Base-by-base conservation (phyloP, 768 basidiomycete species). In the Trametes maxima region DNA sequence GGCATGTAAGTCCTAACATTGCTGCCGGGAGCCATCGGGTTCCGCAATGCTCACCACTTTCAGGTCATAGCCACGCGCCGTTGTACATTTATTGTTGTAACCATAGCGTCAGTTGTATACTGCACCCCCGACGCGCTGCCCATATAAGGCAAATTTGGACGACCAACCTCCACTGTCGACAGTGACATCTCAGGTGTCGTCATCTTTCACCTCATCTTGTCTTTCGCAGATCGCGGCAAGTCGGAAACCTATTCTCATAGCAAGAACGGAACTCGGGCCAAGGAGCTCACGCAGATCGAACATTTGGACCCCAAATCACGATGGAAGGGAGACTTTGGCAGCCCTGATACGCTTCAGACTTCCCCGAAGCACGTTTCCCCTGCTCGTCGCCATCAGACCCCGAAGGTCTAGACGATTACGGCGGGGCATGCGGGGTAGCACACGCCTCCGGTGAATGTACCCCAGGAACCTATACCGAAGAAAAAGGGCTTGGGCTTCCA, bases 1-100 rank as follows among this genome's bases (percentile, higher is more conserved):
- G 82, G 88, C 69, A 80, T 85, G 76, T 80, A 69, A 74, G 67
- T 60, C 47, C 19, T 36, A 51, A 48, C 49, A 22, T 8, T 46
- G 44, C 16, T 45, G 22, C 6, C n/a, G 42, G 58, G 46, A 52
- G 3, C 19, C 21, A 44, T 42, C 56, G 44, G 19, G 49, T 24
- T 54, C 57, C 57, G 49, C 47, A 13, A 47, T 22, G 24, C 54
- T 66, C 47, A 60, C 54, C 35, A 46, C 36, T 36, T 28, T 45
- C 57, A 54, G 50, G 57, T 66, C 62, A 43, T 57, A 51, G 44
- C 59, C 22, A 51, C 44, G 49, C 46, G 39, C 62, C 43, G 64
- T 64, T 67, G 67, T 46, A 54, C 50, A 40, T 13, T n/a, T 13
- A 54, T 54, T 53, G 45, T n/a, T 53, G 61, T 62, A 53, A 46